Conservation (phyloP, 371 early-diverging fungal species). For the Sporodiniella umbellata region DNA sequence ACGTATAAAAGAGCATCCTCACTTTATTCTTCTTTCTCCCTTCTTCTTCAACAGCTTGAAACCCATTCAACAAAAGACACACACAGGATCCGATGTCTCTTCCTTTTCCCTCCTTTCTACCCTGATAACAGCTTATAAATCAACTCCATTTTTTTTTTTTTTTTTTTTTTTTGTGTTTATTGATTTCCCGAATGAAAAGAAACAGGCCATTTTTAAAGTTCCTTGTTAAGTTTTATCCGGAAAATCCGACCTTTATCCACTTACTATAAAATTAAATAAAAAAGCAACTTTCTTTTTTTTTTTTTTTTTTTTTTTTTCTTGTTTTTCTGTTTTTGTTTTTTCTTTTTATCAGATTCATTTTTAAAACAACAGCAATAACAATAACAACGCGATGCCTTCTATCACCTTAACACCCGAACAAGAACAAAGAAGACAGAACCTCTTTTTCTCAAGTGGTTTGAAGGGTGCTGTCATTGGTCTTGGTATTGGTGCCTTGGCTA, state of each 20-base stretch:
- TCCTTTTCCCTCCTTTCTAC: too few relatives aligned
- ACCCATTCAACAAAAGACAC: neutral
- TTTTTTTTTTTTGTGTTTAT: neutral
- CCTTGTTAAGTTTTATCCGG: neutral
- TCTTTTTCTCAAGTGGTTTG: slow-evolving; percentile 29
- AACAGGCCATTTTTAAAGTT: slow-evolving; percentile 10
- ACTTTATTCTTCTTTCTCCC: neutral
- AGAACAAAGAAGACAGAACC: slow-evolving; percentile 23
- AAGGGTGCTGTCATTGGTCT: slow-evolving; percentile 46
- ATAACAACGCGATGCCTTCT: slow-evolving; percentile 3
- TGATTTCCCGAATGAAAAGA: neutral
- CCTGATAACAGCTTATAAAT: too few relatives aligned
- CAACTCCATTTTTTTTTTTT: too few relatives aligned
- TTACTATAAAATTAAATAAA: neutral
- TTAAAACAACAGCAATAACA: neutral
- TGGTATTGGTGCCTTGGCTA: slow-evolving; percentile 40
- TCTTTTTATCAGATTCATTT: neutral
- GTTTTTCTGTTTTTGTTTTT: too few relatives aligned
- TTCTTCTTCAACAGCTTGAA: neutral
- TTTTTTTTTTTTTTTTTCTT: too few relatives aligned
- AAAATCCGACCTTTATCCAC: neutral
- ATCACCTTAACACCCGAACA: slow-evolving; percentile 27
- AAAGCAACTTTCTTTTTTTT: neutral
- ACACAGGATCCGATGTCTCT: too few relatives aligned
- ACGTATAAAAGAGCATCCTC: too few relatives aligned